Evolutionary conservation across 352 stramenopile genomes (phyloP), one percentile per base, ranked within the genome.

Genomic region (Lagenidium giganteum): DNA sequence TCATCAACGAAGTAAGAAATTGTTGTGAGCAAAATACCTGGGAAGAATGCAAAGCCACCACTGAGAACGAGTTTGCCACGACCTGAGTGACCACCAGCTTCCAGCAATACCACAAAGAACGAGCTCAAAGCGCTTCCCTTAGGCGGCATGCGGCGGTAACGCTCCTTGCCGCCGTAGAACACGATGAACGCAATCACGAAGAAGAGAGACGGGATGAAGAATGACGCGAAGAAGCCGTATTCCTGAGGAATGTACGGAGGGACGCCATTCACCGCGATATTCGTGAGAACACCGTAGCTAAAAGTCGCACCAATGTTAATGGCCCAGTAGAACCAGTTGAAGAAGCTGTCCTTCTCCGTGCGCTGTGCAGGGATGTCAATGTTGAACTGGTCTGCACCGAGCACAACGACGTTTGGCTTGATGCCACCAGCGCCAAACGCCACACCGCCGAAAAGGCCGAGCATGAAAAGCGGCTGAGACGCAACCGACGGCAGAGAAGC

Each of bases 281-380:
- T 96, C 0, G 83, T 87, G 24, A 97, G 64, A 21, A 96, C 69
- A 0, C 70, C 85, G 57, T 87, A 96, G 64, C 85, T 95, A 40
- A 96, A 82, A 22, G 87, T 85, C 5, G 83, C 79, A 16, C 88
- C 88, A 16, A 95, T 59, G 51, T 97, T 97, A 54, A 97, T 95
- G 6, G 78, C 61, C 83, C 82, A 95, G 64, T 97, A 97, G 57
- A 97, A 97, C 75, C 77, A 95, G 49, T 95, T 93, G 64, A 96
- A 96, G 53, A 95, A 96, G 26, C 74, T 87, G 51, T 93, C 76
- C 44, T 93, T 88, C 61, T 91, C 76, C 1, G 48, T 32, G 5
- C 68, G 70, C 49, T 93, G 74, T 3, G 56, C 55, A 0, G 74
- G 71, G 23, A 88, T 65, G 14, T 58, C 42, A 2, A 79, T 52